Base-by-base conservation (phyloP, 2,329 filamentous ascomycete genomes). In the Pseudocercospora pini-densiflorae region DNA sequence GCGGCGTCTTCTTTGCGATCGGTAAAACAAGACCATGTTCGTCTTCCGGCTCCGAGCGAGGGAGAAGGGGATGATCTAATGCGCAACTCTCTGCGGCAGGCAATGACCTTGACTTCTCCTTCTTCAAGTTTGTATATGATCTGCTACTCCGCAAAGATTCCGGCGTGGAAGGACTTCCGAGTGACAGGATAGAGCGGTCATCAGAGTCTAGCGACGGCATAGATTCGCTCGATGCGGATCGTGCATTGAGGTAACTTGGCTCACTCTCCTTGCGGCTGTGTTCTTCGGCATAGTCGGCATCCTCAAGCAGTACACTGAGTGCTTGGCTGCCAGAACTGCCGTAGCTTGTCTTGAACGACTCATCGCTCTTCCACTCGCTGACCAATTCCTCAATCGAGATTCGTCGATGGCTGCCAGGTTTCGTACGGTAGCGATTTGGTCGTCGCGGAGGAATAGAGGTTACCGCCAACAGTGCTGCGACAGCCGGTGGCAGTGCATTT, bases 201-300 rank as follows among this genome's bases (percentile, higher is more conserved):
- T 85, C 80, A 1, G 73, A 77, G 33, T 82, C 81, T 14, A 88
- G 79, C 1, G 85, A 87, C 0, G 86, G 84, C 61, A 87, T 80
- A 0, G 86, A 88, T n/a, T 87, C 86, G 70, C 81, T 84, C 2
- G 87, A 89, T 19, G 84, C 77, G 0, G 86, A 88, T 61, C 84
- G 78, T 1, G 81, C 78, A 6, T 81, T 83, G 45, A 80, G 74
- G 19, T 76, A 76, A 0, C 79, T 78, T 61, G 83, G 81, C 69
- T 81, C 79, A 55, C 68, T 78, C 23, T 84, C 79, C 49, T 65
- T 61, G 24, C 66, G 59, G 40, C 62, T 61, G 5, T 70, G 70
- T 78, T 83, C 65, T 72, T 77, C 71, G 2, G 74, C 70, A 53
- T 84, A 82, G 54, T 86, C 85, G 2, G 84, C 81, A 31, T 84